Evolutionary conservation across 768 basidiomycete species (phyloP).

Genomic region (Podaxis sp.): DNA sequence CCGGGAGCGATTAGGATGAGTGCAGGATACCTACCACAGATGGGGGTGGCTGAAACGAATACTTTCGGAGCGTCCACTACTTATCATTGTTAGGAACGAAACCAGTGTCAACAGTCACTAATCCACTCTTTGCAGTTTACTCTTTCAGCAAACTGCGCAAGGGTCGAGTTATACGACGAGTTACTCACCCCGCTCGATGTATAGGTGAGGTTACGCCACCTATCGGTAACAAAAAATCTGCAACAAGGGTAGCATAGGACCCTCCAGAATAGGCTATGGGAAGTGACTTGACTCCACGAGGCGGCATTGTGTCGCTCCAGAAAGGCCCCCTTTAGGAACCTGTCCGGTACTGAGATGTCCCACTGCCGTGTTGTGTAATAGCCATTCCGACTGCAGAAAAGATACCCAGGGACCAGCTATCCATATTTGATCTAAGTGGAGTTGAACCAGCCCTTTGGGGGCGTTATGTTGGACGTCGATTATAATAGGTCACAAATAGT

Average conservation of each 20-base stretch:
- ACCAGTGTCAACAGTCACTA: background rate
- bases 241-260: background rate
- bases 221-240: background rate
- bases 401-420: background rate
- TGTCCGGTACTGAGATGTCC: background rate
- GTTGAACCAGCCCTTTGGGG: background rate
- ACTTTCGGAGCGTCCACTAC: background rate
- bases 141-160: background rate
- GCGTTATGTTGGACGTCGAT: background rate
- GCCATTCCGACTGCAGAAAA: background rate
- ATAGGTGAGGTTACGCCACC: background rate
- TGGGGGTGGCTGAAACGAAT: background rate
- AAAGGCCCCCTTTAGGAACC: background rate
- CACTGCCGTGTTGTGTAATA: background rate
- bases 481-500: background rate
- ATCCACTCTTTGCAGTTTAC: background rate
- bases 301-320: background rate
- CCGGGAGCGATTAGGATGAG: background rate
- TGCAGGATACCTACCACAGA: background rate
- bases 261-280: background rate
- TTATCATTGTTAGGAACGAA: background rate
- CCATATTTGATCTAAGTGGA: background rate
- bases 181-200: background rate
- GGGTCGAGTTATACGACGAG: background rate
- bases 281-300: background rate